These are phyloP conservation scores for Ambrosiella xylebori DNA, from an alignment of 2,329 filamentous ascomycete species.

Conservation along the genomic window DNA sequence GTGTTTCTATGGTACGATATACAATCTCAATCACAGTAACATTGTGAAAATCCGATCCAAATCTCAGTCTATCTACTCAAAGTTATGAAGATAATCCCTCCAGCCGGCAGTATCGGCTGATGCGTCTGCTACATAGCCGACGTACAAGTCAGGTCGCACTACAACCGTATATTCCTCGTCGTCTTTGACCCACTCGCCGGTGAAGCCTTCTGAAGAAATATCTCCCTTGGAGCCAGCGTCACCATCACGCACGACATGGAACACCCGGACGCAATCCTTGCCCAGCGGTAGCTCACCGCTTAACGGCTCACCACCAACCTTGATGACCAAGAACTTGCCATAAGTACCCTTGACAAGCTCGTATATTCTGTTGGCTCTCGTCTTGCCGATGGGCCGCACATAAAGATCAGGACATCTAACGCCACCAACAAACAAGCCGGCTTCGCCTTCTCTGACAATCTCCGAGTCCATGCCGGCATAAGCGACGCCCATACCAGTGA, in stretches of 20 bases:
- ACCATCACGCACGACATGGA: not conserved
- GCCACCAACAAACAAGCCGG: slow-evolving; percentile 23
- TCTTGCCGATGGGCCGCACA: slow-evolving; percentile 13
- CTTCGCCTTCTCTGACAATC: slow-evolving; percentile 20
- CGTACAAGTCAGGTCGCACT: slow-evolving; percentile 26
- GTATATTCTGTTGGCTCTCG: slow-evolving; percentile 19
- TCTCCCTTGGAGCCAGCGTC: not conserved
- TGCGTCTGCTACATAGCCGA: slow-evolving; percentile 20
- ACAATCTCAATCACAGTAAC: not conserved
- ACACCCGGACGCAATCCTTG: not conserved
- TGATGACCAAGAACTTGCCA: slow-evolving; percentile 20
- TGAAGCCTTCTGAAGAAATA: slow-evolving; percentile 15
- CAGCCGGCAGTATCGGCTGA: slow-evolving; percentile 15
- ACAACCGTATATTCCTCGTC: slow-evolving; percentile 20
- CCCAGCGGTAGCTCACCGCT: not conserved
- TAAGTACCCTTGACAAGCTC: slow-evolving; percentile 17
- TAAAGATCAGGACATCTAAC: slow-evolving; percentile 23
- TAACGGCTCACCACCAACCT: slow-evolving; percentile 8
- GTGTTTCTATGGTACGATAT: no score
- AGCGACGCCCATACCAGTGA: slow-evolving; percentile 28
- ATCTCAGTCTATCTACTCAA: not conserved
- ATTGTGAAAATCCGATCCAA: not conserved
- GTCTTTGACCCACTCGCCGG: slow-evolving; percentile 18
- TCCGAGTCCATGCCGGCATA: slow-evolving; percentile 22
- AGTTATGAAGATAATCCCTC: slow-evolving; percentile 16